Evolutionary conservation across 202 grass and related monocot species (phyloP), one percentile per base, ranked within the genome.

Genomic region (Elaeis oleifera): DNA sequence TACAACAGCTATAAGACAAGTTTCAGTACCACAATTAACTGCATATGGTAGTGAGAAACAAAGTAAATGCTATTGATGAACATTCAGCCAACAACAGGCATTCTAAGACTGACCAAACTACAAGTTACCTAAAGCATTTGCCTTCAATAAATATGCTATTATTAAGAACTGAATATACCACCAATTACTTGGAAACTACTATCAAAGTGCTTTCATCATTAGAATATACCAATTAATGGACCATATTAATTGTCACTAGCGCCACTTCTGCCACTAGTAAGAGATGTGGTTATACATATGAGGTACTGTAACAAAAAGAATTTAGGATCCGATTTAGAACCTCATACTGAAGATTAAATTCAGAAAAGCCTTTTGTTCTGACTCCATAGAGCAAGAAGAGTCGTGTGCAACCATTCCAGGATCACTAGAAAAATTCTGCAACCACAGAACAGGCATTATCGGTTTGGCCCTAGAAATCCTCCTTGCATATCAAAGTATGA

Each of bases 351-450:
- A 50, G 81, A 72, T 79, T 81, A 50, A 76, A 74, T 54, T 81
- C 76, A 54, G 81, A 24, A 71, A 89, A 85, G 76, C 81, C 78
- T 57, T 81, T 72, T 78, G 83, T 23, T 64, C 75, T 82, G 74
- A 71, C 64, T 92, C 82, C 65, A 78, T 69, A 44, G 87, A 81
- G 81, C 73, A 89, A n/a, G 74, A 89, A 75, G 88, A 75, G 58
- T 85, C 70, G n/a, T 63, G 81, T 63, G 78, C 56, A 78, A 92
- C 75, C 68, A 86, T 76, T 32, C 88, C 94, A 18, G 94, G 94
- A 70, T 99, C 88, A 84, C 85, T 59, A 73, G 94, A 92, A 28
- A 89, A 77, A 99, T 89, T 72, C 94, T 99, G 80, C 68, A 89
- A 77, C 27, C 36, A 44, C 36, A 44, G 8, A 44, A 13, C 11